Evolutionary conservation across 2,329 filamentous ascomycete genomes (phyloP), one percentile per base, ranked within the genome.

Genomic region (Sporothrix brunneoviolacea): DNA sequence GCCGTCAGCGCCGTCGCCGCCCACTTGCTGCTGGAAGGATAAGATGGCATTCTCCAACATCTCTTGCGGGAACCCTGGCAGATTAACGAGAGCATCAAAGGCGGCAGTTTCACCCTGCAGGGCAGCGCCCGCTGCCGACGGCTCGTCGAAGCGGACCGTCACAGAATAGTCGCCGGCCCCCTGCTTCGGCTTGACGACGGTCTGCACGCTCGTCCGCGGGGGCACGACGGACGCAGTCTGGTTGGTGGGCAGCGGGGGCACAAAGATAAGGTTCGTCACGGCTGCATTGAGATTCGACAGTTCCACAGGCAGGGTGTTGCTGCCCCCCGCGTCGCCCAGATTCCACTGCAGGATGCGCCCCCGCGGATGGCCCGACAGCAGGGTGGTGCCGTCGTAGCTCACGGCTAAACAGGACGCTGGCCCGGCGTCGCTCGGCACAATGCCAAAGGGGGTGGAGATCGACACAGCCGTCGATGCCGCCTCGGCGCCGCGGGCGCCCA

Each of bases 301-400:
- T 47, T 84, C 81, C 3, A 82, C 78, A 1, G 79, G 76, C 55
- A 86, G 84, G 16, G 44, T 36, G 33, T 24, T 48, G 27, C 28
- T 47, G 35, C 36, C 27, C 19, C 28, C 46, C 4, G 42, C 45
- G 57, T 83, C 82, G 33, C 82, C 81, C 22, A 91, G 75, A 63
- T 88, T 88, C 91, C 91, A 97, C 48, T 78, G 75, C 28, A 88
- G 71, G 36, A 96, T 76, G 61, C 86, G 87, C 45, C 91, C 91
- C 59, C 79, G 86, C 16, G 79, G 72, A 62, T 97, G 91, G 6
- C 91, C 91, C 3, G 90, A 90, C 22, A 95, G 67, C 19, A 96
- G 70, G 8, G 75, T 79, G 38, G 84, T 90, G 22, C 88, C 87
- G 64, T 96, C 91, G 66, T 93, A 91, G 61, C 81, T 91, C 48